A percentile compares a stretch with the other conserved stretches of the same genome.
These are phyloP conservation scores for Inonotus obliquus DNA, from an alignment of 1,284 basidiomycete species.

Conservation along the genomic window DNA sequence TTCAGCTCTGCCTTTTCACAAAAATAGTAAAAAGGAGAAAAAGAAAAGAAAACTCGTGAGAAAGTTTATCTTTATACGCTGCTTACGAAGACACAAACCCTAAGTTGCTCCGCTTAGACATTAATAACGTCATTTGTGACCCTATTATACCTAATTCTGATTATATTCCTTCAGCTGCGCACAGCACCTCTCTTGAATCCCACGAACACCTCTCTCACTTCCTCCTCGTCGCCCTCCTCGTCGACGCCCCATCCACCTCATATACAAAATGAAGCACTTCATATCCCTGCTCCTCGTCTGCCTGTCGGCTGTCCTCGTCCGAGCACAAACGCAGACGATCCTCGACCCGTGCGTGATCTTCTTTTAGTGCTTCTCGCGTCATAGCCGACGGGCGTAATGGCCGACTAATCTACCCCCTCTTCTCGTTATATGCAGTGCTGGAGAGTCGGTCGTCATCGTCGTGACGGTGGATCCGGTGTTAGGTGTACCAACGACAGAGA, in stretches of 20 bases:
- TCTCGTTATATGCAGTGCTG: slow-evolving; percentile 34
- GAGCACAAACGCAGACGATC: slow-evolving; percentile 39
- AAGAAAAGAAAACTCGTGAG: neutral
- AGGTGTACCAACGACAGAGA: slow-evolving; percentile 40
- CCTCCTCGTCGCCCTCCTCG: neutral
- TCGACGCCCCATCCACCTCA: neutral
- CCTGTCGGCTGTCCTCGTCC: slow-evolving; percentile 27
- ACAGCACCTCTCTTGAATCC: neutral
- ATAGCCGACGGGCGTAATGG: neutral
- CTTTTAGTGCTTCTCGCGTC: neutral
- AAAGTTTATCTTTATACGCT: neutral
- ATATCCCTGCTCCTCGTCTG: slow-evolving; percentile 25
- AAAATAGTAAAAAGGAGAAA: neutral
- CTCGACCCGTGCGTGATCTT: slow-evolving; percentile 37
- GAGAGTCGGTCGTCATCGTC: slow-evolving; percentile 50
- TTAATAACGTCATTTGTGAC: neutral
- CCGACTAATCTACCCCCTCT: neutral
- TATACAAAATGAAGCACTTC: slow-evolving; percentile 8
- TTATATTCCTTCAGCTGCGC: neutral
- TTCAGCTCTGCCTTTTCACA: neutral
- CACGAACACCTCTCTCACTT: neutral
- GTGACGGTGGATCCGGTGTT: slow-evolving; percentile 37
- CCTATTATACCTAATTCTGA: neutral
- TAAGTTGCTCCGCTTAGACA: neutral
- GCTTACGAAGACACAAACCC: neutral